phyloP scores from a whole-genome alignment of 2,329 filamentous ascomycete genomes.

The Talaromyces sp. region DNA sequence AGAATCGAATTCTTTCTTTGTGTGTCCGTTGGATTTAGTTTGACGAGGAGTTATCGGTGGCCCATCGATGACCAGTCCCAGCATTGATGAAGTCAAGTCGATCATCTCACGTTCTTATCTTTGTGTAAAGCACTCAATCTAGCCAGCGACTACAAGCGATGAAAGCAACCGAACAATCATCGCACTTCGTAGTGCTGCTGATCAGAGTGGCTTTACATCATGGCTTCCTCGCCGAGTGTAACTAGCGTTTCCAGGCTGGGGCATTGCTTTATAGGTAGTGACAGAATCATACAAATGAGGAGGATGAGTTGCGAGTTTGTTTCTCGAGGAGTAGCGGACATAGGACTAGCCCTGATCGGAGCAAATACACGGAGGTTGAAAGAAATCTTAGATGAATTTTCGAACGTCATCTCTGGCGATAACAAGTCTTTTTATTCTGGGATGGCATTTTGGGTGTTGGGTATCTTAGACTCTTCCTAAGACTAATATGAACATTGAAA shows the following conservation, averaged over 20 bases:
- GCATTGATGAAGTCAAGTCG: too few relatives aligned
- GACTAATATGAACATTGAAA: not conserved
- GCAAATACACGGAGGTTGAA: too few relatives aligned
- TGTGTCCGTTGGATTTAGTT: too few relatives aligned
- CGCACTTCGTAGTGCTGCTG: not conserved
- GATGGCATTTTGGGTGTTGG: not conserved
- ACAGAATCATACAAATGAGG: not conserved
- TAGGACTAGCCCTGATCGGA: not conserved
- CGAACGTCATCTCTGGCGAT: not conserved
- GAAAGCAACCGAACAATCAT: not conserved
- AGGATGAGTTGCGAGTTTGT: not conserved
- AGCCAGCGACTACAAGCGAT: too few relatives aligned
- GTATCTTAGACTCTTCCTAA: not conserved
- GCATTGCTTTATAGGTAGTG: not conserved
- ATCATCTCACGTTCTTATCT: too few relatives aligned
- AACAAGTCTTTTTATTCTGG: not conserved
- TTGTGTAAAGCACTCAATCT: too few relatives aligned
- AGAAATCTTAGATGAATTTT: not conserved
- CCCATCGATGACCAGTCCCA: too few relatives aligned
- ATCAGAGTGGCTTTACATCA: not conserved
- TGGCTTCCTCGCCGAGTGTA: not conserved
- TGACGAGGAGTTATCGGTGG: too few relatives aligned
- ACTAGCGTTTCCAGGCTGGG: not conserved
- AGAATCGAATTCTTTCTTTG: too few relatives aligned
- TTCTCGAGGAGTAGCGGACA: not conserved